phyloP scores from a whole-genome alignment of 2,329 filamentous ascomycete species.

The Ceratocystis alfenasii region DNA sequence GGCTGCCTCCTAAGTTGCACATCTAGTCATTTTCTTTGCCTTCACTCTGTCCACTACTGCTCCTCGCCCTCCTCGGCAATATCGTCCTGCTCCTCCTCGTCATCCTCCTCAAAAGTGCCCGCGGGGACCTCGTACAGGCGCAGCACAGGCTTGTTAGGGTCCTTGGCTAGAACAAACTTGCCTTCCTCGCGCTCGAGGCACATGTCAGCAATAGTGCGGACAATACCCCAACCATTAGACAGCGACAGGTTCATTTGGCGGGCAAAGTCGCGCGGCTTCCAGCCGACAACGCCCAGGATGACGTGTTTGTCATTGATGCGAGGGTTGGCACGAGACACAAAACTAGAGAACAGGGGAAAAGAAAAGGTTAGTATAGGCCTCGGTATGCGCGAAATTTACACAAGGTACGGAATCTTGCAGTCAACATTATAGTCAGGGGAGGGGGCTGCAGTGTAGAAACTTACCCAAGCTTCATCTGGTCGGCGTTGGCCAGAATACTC shows the following conservation, averaged over 20 bases:
- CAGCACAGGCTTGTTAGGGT: conserved; percentile 93
- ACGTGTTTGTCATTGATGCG: conserved; percentile 89
- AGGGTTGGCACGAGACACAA: conserved; percentile 88
- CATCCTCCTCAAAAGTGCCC: conserved; percentile 73
- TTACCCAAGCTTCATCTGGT: conserved; percentile 95
- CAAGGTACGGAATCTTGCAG: neutral
- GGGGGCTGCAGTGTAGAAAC: conserved; percentile 28
- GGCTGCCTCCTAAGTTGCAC: neutral
- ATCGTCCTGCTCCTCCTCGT: conserved; percentile 43
- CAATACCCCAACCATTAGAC: conserved; percentile 97
- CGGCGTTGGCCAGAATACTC: conserved; percentile 91
- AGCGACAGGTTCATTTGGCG: conserved; percentile 96
- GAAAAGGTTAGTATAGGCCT: conserved; percentile 26
- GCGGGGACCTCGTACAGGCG: conserved; percentile 83
- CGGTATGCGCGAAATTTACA: neutral
- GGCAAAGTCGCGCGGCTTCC: conserved; percentile 96
- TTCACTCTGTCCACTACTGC: conserved; percentile 13
- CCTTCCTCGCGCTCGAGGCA: conserved; percentile 62
- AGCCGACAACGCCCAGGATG: conserved; percentile 86
- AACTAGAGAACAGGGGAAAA: conserved; percentile 40
- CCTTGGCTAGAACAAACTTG: conserved; percentile 74
- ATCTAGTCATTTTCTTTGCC: neutral
- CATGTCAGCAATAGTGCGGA: conserved; percentile 96
- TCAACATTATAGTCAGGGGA: neutral
- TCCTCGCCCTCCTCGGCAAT: conserved; percentile 39